Evolutionary conservation across 2,329 filamentous ascomycete species (phyloP), one percentile per base, ranked within the genome.

Genomic region (Cytospora piceae): DNA sequence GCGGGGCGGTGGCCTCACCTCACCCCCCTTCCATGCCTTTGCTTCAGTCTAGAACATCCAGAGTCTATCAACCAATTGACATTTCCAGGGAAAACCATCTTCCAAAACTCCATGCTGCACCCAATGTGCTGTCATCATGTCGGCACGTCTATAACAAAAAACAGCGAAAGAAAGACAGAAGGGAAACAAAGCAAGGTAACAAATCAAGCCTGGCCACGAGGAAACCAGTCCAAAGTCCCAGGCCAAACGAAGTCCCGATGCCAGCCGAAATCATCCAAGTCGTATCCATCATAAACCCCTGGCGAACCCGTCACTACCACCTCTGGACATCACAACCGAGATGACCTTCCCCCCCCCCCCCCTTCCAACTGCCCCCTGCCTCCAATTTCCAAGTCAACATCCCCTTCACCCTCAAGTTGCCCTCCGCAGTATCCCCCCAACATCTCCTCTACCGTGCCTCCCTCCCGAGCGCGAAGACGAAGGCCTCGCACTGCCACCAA

Each of bases 61-160:
- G n/a, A 17, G 39, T 63, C 61, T 57, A 63, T 39, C 39, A 34
- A 57, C 27, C 9, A 1, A 57, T 29, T 52, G 29, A 17, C 24
- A 51, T 29, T 32, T 37, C 61, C 39, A 20, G 39, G 56, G 39
- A 51, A 22, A 32, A 24, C 17, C 31, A 31, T 57, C 31, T 55
- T 37, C 42, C 15, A 7, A 63, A 62, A 63, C 61, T 42, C 61
- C 61, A 52, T 39, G 61, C 61, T 63, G 53, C 46, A 57, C 39
- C 53, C 39, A 63, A 55, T 22, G 29, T 24, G 22, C 57, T 54
- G 34, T 54, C 20, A 39, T 49, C 39, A 51, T 53, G 51, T 59
- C 17, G 32, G 46, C 58, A 31, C 51, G 39, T 22, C 20, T 46
- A 15, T 34, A 31, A 49, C 27, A 64, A 37, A 9, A 57, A 34